phyloP scores from a whole-genome alignment of 805 yeast genomes.

The Barnettozyma vustinii region DNA sequence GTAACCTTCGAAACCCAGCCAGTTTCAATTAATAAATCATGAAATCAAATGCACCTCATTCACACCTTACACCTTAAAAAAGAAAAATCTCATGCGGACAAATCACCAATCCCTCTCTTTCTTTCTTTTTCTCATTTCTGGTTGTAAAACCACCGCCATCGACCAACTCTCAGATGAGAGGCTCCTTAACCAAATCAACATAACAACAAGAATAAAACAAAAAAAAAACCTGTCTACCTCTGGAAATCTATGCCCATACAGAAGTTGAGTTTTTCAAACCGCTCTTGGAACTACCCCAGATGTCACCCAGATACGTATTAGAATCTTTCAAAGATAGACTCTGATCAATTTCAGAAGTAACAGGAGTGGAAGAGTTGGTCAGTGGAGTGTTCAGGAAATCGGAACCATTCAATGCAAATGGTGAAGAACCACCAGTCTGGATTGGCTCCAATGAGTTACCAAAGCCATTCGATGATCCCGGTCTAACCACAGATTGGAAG shows the following conservation, averaged over 20 bases:
- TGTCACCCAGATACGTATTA: conserved; percentile 20
- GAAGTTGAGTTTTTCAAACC: conserved; percentile 21
- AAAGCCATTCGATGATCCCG: conserved; percentile 13
- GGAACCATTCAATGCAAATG: conserved; percentile 14
- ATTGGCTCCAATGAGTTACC: conserved; percentile 17
- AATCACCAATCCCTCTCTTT: background rate
- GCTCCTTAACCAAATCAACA: background rate
- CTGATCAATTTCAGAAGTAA: conserved; percentile 9
- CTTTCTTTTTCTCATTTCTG: background rate
- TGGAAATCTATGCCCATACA: conserved; percentile 23
- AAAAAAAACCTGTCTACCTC: background rate
- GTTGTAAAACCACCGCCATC: background rate
- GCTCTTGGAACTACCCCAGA: conserved; percentile 23
- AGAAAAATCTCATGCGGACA: background rate
- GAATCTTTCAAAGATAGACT: conserved; percentile 18
- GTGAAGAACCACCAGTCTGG: conserved; percentile 9
- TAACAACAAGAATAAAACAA: background rate
- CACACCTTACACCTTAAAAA: background rate
- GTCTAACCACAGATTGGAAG: conserved; percentile 12
- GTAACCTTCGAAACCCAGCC: background rate
- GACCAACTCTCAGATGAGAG: background rate
- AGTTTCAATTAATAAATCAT: conserved; percentile 1
- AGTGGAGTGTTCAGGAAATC: conserved; percentile 14
- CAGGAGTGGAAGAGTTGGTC: conserved; percentile 7
- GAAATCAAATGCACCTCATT: background rate